These are phyloP conservation scores for Infundibulicybe gibba DNA, from an alignment of 768 basidiomycete genomes.

Conservation along the genomic window DNA sequence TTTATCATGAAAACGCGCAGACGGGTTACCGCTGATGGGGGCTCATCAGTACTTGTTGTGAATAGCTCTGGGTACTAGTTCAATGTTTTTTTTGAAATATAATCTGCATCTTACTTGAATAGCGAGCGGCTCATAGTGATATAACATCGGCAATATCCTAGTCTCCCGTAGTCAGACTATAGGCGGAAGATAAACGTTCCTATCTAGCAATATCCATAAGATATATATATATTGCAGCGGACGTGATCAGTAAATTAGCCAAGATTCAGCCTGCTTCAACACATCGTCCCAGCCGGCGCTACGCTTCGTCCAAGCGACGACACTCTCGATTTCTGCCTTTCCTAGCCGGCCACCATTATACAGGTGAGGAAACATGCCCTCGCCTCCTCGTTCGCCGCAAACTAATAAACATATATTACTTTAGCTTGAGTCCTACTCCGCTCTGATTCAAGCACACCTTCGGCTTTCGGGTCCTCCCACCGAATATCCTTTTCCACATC, in stretches of 20 bases:
- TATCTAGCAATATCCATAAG: too few species aligned
- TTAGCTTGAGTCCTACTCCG: not conserved
- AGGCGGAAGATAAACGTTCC: too few species aligned
- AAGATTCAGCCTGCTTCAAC: slow-evolving; percentile 11
- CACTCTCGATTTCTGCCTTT: slow-evolving; percentile 39
- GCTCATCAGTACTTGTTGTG: slow-evolving; percentile 51
- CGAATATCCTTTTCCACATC: slow-evolving; percentile 33
- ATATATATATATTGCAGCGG: not conserved
- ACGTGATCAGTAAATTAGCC: slow-evolving; percentile 28
- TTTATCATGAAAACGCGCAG: slow-evolving; percentile 58
- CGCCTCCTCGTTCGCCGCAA: slow-evolving; percentile 37
- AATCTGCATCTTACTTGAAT: not conserved
- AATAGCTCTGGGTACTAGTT: slow-evolving; percentile 17
- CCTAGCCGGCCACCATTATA: slow-evolving; percentile 45
- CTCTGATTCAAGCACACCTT: slow-evolving; percentile 11
- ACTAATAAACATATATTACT: slow-evolving; percentile 14
- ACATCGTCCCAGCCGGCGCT: slow-evolving; percentile 27
- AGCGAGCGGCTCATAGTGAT: too few species aligned
- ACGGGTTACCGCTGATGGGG: slow-evolving; percentile 62
- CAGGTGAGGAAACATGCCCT: slow-evolving; percentile 51
- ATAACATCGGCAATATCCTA: too few species aligned
- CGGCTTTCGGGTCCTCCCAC: slow-evolving; percentile 46
- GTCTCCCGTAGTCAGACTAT: too few species aligned
- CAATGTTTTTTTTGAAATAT: too few species aligned
- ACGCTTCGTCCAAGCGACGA: slow-evolving; percentile 21